These are phyloP conservation scores for Pilasporangium apinafurcum DNA, from an alignment of 352 stramenopile species.

Conservation along the genomic window DNA sequence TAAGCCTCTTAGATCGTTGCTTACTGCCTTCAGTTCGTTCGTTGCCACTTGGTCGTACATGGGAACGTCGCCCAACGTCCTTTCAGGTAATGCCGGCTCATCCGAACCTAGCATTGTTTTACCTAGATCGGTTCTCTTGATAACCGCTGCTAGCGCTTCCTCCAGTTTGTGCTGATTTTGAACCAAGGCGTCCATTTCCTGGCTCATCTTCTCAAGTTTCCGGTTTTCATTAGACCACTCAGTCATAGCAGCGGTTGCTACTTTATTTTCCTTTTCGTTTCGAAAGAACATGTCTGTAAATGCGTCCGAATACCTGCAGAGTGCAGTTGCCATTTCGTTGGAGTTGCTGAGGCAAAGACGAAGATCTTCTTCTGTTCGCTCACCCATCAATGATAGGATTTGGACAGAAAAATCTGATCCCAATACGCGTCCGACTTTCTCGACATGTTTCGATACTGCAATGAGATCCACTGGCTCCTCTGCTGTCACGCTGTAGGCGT, in stretches of 20 bases:
- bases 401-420: conserved; percentile 66
- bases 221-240: conserved; percentile 25
- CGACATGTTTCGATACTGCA: conserved; percentile 29
- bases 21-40: conserved; percentile 6
- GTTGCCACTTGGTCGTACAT: too few species aligned
- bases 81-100: too few species aligned
- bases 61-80: too few species aligned
- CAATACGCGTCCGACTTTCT: conserved; percentile 49
- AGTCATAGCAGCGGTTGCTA: conserved; percentile 15
- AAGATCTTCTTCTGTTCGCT: conserved; percentile 18
- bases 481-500: conserved; percentile 56
- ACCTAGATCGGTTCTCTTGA: not conserved
- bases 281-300: conserved; percentile 48
- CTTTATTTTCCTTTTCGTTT: conserved; percentile 15
- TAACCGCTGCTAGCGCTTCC: conserved; percentile 11
- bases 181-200: conserved; percentile 32
- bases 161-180: conserved; percentile 38
- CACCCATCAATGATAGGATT: conserved; percentile 38
- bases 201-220: conserved; percentile 29
- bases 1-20: conserved; percentile 30
- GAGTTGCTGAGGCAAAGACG: conserved; percentile 19
- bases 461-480: conserved; percentile 52
- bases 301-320: conserved; percentile 49
- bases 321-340: conserved; percentile 25
- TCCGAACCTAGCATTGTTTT: not conserved